phyloP scores from a whole-genome alignment of 345 rosid genomes.

The Laguncularia racemosa region DNA sequence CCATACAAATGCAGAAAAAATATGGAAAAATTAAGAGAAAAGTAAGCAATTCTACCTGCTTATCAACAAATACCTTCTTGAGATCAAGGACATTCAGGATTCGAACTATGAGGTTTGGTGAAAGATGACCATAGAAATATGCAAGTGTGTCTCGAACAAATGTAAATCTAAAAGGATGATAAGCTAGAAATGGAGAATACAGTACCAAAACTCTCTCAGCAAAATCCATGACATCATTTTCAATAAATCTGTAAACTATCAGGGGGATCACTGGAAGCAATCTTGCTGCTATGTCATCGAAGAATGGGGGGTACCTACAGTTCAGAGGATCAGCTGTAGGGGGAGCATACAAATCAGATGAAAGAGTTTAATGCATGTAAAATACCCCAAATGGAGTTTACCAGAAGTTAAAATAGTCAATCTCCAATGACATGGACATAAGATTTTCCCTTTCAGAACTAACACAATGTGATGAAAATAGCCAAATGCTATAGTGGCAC shows the following conservation, averaged over 20 bases:
- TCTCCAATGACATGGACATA: no score
- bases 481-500: not conserved
- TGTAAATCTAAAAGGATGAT: slow-evolving; percentile 83
- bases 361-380: no score
- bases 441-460: no score
- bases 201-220: slow-evolving; percentile 62
- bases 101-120: slow-evolving; percentile 63
- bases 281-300: slow-evolving; percentile 88
- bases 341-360: no score
- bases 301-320: slow-evolving; percentile 87
- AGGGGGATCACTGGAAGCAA: slow-evolving; percentile 92
- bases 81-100: slow-evolving; percentile 81
- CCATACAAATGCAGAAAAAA: not conserved
- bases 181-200: slow-evolving; percentile 61
- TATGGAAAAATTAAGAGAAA: slow-evolving; percentile 3
- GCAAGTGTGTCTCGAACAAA: slow-evolving; percentile 97
- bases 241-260: slow-evolving; percentile 86
- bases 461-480: not conserved
- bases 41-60: not conserved
- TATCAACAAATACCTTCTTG: slow-evolving; percentile 49
- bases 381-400: no score
- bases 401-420: no score
- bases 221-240: slow-evolving; percentile 73
- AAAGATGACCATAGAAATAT: slow-evolving; percentile 90
- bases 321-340: slow-evolving; percentile 7